These are phyloP conservation scores for Polytrichum commune DNA, from an alignment of 225 moss, liverwort and hornwort species.

Conservation along the genomic window DNA sequence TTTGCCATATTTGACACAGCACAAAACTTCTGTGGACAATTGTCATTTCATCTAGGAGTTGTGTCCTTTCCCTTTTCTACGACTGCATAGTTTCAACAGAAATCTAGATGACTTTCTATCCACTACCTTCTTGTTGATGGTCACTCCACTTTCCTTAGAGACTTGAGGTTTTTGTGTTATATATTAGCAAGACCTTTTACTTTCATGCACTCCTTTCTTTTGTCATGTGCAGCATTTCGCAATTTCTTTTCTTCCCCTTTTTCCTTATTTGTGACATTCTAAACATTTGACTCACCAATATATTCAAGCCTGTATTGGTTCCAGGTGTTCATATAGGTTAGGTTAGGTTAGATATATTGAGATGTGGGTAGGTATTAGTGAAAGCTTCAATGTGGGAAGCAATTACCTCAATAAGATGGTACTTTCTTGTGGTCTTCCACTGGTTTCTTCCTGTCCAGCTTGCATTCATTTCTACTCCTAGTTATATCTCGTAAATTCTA, in stretches of 20 bases:
- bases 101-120: not conserved
- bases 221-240: not conserved
- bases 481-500: too few relatives aligned
- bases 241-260: too few relatives aligned
- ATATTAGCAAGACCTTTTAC: not conserved
- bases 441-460: not conserved
- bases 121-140: not conserved
- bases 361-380: not conserved
- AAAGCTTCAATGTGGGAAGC: not conserved
- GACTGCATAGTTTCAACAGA: too few relatives aligned
- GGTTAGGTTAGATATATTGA: not conserved
- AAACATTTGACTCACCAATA: conserved; percentile 4
- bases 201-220: not conserved
- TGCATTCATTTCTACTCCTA: not conserved
- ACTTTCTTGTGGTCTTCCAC: not conserved
- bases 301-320: not conserved
- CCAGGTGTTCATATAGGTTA: not conserved
- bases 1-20: too few relatives aligned
- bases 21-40: too few relatives aligned
- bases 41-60: too few relatives aligned
- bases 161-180: not conserved
- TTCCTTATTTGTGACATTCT: not conserved
- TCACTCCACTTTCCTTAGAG: not conserved
- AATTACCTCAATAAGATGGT: conserved; percentile 7
- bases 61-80: too few relatives aligned